These are phyloP conservation scores for Saccharomyces cerevisiae DNA, from an alignment of 805 yeast genomes.

Conservation along the genomic window DNA sequence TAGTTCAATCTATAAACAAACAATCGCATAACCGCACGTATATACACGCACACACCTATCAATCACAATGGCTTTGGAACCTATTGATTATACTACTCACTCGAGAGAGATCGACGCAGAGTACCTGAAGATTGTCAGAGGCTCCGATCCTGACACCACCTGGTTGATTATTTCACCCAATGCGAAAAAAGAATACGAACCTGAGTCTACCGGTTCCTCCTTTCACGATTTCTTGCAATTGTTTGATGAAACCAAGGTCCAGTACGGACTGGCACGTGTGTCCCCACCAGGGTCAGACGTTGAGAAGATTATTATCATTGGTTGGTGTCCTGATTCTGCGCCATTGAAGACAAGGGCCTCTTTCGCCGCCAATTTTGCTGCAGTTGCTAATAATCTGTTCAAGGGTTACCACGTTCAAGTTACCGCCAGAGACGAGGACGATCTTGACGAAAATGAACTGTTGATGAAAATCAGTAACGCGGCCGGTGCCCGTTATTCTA, in stretches of 20 bases:
- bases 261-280: slow-evolving; percentile 83
- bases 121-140: slow-evolving; percentile 73
- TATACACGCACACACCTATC: background rate
- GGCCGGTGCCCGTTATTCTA: slow-evolving; percentile 90
- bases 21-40: background rate
- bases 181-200: slow-evolving; percentile 37
- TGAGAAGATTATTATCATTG: slow-evolving; percentile 71
- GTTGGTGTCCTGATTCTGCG: slow-evolving; percentile 97
- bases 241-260: slow-evolving; percentile 81
- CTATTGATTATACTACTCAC: slow-evolving; percentile 53
- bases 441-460: slow-evolving; percentile 71
- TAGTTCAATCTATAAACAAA: background rate
- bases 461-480: slow-evolving; percentile 75
- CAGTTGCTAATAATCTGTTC: slow-evolving; percentile 53
- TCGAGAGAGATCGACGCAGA: slow-evolving; percentile 66
- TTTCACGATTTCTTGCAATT: slow-evolving; percentile 71
- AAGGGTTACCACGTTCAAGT: slow-evolving; percentile 91
- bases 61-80: slow-evolving; percentile 33
- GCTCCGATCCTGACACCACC: slow-evolving; percentile 50
- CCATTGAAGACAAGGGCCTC: slow-evolving; percentile 70
- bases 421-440: slow-evolving; percentile 92
- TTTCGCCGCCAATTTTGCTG: slow-evolving; percentile 70
- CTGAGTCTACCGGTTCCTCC: slow-evolving; percentile 46
- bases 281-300: slow-evolving; percentile 89
- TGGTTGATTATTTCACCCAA: slow-evolving; percentile 82